Percentiles rank a stretch among this genome's conserved stretches.
These are phyloP conservation scores for Gardenia jasminoides DNA, from an alignment of 257 asterid species.

Conservation along the genomic window DNA sequence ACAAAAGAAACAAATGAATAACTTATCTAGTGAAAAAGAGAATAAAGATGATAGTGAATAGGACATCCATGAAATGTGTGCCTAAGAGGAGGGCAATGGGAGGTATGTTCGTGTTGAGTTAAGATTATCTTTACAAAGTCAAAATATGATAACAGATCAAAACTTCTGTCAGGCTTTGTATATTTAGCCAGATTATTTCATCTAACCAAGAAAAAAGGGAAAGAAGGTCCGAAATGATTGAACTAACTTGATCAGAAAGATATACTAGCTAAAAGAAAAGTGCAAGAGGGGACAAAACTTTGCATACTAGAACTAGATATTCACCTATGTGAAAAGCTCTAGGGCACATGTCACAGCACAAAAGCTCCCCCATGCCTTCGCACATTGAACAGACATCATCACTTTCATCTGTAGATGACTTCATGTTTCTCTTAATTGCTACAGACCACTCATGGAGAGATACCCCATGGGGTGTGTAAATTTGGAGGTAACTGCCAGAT, in stretches of 20 bases:
- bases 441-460: constrained; percentile 75
- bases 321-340: constrained; percentile 84
- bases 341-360: constrained; percentile 88
- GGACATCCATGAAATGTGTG: neutral
- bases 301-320: constrained; percentile 3
- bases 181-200: neutral
- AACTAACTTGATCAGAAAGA: neutral
- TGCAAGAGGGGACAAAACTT: neutral
- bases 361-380: constrained; percentile 67
- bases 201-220: neutral
- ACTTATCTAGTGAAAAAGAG: neutral
- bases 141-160: neutral
- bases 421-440: constrained; percentile 44
- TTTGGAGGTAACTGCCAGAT: constrained; percentile 66
- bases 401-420: constrained; percentile 56
- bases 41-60: neutral
- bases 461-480: constrained; percentile 74
- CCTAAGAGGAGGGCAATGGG: neutral
- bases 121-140: neutral
- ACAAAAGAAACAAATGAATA: neutral
- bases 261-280: neutral
- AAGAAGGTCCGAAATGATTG: neutral
- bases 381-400: constrained; percentile 89
- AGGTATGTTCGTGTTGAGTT: neutral
- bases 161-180: neutral